These are phyloP conservation scores for Chimonanthus praecox DNA, from an alignment of 164 flowering plant species.

Conservation along the genomic window DNA sequence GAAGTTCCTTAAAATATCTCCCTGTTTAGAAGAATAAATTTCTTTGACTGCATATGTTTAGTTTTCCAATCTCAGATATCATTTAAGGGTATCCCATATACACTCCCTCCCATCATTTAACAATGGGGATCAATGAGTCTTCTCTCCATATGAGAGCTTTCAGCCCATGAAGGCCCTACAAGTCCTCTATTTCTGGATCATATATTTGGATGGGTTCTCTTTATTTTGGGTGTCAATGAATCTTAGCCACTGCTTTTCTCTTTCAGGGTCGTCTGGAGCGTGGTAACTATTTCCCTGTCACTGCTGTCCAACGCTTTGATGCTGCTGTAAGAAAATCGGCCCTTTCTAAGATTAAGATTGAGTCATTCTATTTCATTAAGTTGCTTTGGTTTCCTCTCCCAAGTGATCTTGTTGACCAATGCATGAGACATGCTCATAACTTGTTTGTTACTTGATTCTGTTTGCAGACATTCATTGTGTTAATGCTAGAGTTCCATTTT, in stretches of 20 bases:
- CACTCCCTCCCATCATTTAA: too few relatives aligned
- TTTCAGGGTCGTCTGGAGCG: slow-evolving; percentile 48
- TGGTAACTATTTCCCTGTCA: slow-evolving; percentile 82
- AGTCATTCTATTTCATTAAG: not conserved
- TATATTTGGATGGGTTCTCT: not conserved
- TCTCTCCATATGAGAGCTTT: not conserved
- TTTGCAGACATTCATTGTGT: not conserved
- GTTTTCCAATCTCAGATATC: not conserved
- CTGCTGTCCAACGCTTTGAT: slow-evolving; percentile 95
- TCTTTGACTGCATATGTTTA: not conserved
- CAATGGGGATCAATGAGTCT: not conserved
- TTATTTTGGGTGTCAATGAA: not conserved
- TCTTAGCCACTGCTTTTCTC: not conserved
- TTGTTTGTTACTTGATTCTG: not conserved
- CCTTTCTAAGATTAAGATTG: not conserved
- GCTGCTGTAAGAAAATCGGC: slow-evolving; percentile 64
- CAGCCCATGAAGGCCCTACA: not conserved
- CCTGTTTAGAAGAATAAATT: too few relatives aligned
- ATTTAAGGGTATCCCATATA: not conserved
- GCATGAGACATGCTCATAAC: not conserved
- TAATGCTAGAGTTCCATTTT: too few relatives aligned
- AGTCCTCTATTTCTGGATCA: not conserved
- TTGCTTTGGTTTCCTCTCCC: not conserved
- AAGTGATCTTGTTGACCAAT: not conserved
- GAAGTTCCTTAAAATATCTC: not conserved